Base-by-base conservation (phyloP, 345 rosid genomes). In the Triadica sebifera region DNA sequence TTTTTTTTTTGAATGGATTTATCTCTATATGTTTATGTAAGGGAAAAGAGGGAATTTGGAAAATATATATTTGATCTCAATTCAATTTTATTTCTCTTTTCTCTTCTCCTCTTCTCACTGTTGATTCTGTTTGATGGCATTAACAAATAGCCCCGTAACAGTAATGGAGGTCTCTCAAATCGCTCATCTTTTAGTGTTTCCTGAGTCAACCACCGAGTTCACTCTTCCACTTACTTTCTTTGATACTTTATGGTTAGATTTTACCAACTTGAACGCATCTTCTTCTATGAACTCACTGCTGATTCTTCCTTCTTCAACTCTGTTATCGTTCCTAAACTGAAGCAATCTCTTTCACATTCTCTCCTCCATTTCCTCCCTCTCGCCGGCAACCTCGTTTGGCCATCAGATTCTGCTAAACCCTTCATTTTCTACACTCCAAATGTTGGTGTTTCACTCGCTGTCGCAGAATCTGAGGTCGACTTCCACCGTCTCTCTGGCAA, bases 361-460 rank as follows among this genome's bases (percentile, higher is more conserved):
- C 73, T 75, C 66, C 47, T 45, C n/a, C 67, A 58, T 25, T 75
- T 46, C 69, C 61, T 69, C 61, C 73, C 68, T 12, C 38, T 75
- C 43, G 73, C 78, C 52, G 78, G 78, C 15, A 59, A 59, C 17
- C 59, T 75, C 53, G 15, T 49, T 16, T 75, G 78, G 78, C 73
- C 78, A 2, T 24, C 20, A 15, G 0, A 66, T 15, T 24, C 70
- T 9, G 52, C 15, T 24, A 25, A 19, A 5, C 73, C 78, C 34
- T 41, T 67, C 66, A 25, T 74, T 64, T 20, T 41, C 25, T 74
- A 74, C 55, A 8, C 56, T 51, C 45, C 72, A 6, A 15, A 24
- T 9, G 71, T 67, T 47, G 67, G 34, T 22, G 45, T 64, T 64
- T 64, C 67, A 9, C 12, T 64, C 67, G 41, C 67, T 6, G 50